These are phyloP conservation scores for Ustulina deusta DNA, from an alignment of 2,329 filamentous ascomycete genomes.

Conservation along the genomic window DNA sequence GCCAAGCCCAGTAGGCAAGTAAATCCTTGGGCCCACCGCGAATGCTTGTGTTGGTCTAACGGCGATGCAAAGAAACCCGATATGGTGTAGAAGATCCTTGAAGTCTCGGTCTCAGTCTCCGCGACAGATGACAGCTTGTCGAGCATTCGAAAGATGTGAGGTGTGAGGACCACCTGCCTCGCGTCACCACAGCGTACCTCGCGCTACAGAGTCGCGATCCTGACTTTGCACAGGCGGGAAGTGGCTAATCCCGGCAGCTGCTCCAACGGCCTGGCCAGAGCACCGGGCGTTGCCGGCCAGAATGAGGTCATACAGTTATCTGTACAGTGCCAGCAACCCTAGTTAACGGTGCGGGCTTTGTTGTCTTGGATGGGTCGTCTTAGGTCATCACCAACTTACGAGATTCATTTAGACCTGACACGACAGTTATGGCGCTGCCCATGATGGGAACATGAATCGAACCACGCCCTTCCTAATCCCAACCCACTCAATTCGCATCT, in stretches of 20 bases:
- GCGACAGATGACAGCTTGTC: neutral
- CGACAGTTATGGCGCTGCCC: neutral
- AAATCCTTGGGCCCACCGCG: neutral
- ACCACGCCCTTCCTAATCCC: neutral
- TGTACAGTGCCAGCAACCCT: neutral
- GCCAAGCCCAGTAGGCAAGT: neutral
- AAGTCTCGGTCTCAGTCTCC: too few relatives aligned
- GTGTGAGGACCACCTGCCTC: too few relatives aligned
- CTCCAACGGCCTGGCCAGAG: slow-evolving; percentile 5
- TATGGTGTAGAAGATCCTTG: too few relatives aligned
- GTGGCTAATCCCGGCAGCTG: slow-evolving; percentile 7
- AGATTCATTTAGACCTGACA: neutral
- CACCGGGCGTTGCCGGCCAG: slow-evolving; percentile 29
- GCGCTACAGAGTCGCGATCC: neutral
- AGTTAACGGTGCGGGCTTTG: neutral
- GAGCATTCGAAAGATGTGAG: slow-evolving; percentile 1
- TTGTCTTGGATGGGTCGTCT: slow-evolving; percentile 19
- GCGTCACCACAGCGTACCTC: too few relatives aligned
- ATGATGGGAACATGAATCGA: neutral
- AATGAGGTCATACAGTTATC: slow-evolving; percentile 25
- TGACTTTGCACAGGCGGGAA: neutral
- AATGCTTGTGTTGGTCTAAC: neutral
- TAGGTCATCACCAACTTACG: slow-evolving; percentile 27
- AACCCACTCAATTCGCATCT: neutral
- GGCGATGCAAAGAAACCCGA: neutral